A percentile compares a stretch with the other conserved stretches of the same genome.
Evolutionary conservation across 108 stramenopile genomes (phyloP).

Genomic region (Skeletonema menzelii): DNA sequence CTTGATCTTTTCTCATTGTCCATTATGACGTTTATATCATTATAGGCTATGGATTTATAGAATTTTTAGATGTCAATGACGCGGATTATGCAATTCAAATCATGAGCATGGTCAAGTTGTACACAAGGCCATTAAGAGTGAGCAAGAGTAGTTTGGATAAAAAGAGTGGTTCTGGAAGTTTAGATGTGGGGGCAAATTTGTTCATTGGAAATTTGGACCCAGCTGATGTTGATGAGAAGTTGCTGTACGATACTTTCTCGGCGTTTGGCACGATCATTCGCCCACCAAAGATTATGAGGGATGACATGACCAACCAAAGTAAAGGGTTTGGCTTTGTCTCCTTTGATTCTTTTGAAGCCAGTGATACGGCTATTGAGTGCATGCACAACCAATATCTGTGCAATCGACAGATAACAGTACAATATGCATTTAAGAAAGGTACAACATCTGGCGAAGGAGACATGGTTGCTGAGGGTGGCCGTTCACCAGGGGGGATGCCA

Average conservation of each 20-base stretch:
- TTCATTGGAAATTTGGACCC: slow-evolving; percentile 97
- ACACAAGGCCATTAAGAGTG: slow-evolving; percentile 88
- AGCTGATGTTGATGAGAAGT: slow-evolving; percentile 94
- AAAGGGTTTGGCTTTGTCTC: slow-evolving; percentile 97
- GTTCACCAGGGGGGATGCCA: slow-evolving; percentile 58
- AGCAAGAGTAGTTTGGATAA: slow-evolving; percentile 89
- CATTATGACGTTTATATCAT: neutral
- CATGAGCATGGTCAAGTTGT: slow-evolving; percentile 97
- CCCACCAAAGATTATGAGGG: slow-evolving; percentile 90
- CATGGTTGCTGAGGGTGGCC: slow-evolving; percentile 48
- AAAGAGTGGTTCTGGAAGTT: slow-evolving; percentile 58
- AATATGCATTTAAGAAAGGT: slow-evolving; percentile 98
- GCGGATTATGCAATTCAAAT: slow-evolving; percentile 98
- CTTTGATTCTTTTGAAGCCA: slow-evolving; percentile 93
- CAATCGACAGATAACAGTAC: slow-evolving; percentile 93
- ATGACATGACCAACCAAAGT: slow-evolving; percentile 80
- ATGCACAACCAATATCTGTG: slow-evolving; percentile 98
- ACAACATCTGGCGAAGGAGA: slow-evolving; percentile 41
- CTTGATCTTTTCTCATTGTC: neutral
- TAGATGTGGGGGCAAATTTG: slow-evolving; percentile 97
- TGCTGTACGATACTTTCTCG: slow-evolving; percentile 97
- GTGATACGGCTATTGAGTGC: slow-evolving; percentile 97
- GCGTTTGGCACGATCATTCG: slow-evolving; percentile 95
- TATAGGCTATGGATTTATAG: slow-evolving; percentile 97
- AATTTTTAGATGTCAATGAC: slow-evolving; percentile 90